Percentiles rank a stretch among this genome's conserved stretches.
Conservation (phyloP, 768 basidiomycete genomes). For the Kwoniella bestiolae region DNA sequence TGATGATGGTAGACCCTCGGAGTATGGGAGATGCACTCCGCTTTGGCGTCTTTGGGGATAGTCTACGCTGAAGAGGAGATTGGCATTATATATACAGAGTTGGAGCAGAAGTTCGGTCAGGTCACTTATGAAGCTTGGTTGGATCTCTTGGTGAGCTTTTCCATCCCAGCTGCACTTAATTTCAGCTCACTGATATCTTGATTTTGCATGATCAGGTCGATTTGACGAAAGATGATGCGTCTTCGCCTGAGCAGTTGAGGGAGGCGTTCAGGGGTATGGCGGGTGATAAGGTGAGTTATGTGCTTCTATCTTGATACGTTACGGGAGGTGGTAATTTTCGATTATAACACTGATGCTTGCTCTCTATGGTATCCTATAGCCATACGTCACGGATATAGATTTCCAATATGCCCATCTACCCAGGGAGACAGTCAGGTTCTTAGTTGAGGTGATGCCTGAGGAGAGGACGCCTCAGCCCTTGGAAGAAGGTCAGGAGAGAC, state of each 20-base stretch:
- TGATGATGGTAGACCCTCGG: constrained; percentile 65
- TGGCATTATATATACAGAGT: constrained; percentile 77
- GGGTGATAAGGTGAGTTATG: constrained; percentile 75
- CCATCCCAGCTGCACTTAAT: too few species aligned
- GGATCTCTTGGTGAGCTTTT: constrained; percentile 76
- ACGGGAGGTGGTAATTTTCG: too few species aligned
- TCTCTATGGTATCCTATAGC: constrained; percentile 60
- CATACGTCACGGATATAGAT: constrained; percentile 91
- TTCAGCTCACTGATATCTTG: neutral
- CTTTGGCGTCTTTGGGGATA: constrained; percentile 90
- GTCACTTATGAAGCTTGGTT: constrained; percentile 94
- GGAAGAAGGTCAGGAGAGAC: constrained; percentile 29
- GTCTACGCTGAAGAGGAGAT: constrained; percentile 92
- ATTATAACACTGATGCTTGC: neutral
- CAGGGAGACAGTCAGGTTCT: constrained; percentile 72
- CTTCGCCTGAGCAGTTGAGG: constrained; percentile 85
- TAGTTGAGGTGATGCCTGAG: constrained; percentile 79
- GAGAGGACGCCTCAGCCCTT: constrained; percentile 22
- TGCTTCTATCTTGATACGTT: too few species aligned
- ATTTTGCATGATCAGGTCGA: constrained; percentile 69
- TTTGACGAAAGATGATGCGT: constrained; percentile 87
- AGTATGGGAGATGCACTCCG: constrained; percentile 82
- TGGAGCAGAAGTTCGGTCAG: constrained; percentile 79
- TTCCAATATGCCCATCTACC: constrained; percentile 82
- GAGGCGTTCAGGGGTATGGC: constrained; percentile 93